Percentiles rank a stretch among this genome's conserved stretches.
Evolutionary conservation across 208 protist genomes (phyloP).

Genomic region (Porcisia deanei): DNA sequence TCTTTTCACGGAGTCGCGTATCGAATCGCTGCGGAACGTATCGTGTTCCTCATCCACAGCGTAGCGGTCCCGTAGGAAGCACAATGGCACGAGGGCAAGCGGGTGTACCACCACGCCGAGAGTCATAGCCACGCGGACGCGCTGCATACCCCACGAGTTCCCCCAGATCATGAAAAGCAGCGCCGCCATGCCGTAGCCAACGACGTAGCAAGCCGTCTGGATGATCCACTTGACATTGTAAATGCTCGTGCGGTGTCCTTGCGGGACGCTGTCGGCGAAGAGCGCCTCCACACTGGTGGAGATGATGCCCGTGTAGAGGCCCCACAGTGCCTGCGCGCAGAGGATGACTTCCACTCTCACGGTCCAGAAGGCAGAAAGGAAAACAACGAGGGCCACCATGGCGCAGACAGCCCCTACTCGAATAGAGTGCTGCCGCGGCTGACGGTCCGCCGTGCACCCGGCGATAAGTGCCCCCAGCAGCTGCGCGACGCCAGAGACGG

Average conservation of each 20-base stretch:
- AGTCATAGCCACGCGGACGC: conserved; percentile 34
- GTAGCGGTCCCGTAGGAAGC: conserved; percentile 23
- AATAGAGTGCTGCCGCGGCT: conserved; percentile 27
- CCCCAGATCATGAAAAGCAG: conserved; percentile 37
- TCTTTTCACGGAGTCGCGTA: too few relatives aligned
- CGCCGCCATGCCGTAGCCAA: conserved; percentile 44
- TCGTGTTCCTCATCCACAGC: conserved; percentile 10
- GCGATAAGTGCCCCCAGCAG: conserved; percentile 34
- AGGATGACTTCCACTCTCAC: conserved; percentile 10
- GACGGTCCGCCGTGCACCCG: conserved; percentile 19
- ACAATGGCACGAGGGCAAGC: conserved; percentile 30
- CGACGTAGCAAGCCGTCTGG: conserved; percentile 54
- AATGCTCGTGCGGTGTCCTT: conserved; percentile 35
- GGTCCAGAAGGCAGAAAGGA: conserved; percentile 11
- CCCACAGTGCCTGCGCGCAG: conserved; percentile 44
- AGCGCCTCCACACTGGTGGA: conserved; percentile 58
- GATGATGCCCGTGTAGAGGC: conserved; percentile 41
- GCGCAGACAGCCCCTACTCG: conserved; percentile 32
- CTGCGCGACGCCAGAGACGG: conserved; percentile 40
- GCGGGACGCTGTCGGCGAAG: conserved; percentile 62
- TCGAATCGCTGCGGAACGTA: not conserved
- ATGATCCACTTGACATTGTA: conserved; percentile 81
- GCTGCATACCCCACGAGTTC: conserved; percentile 40
- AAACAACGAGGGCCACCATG: conserved; percentile 27
- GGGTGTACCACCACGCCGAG: conserved; percentile 27